phyloP scores from a whole-genome alignment of 202 grass and related monocot genomes.

The Hordeum pubiflorum region DNA sequence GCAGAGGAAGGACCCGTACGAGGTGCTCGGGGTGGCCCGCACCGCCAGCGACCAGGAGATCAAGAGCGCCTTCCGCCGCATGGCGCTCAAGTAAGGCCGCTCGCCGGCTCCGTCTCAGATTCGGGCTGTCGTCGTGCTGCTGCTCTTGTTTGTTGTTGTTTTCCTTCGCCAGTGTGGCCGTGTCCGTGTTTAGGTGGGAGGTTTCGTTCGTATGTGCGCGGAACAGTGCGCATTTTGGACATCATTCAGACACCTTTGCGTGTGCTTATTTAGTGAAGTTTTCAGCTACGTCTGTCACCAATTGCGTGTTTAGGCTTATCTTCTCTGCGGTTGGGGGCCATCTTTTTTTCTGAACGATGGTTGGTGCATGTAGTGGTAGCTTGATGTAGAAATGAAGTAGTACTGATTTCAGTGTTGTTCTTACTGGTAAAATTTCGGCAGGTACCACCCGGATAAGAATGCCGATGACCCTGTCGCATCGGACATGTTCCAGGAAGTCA shows the following conservation, averaged over 20 bases:
- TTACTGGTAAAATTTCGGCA: slow-evolving; percentile 17
- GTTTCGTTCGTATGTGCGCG: not conserved
- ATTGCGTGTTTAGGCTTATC: not conserved
- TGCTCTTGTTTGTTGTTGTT: not conserved
- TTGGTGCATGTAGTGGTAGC: not conserved
- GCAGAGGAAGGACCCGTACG: slow-evolving; percentile 82
- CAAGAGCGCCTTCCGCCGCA: slow-evolving; percentile 88
- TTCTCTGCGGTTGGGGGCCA: not conserved
- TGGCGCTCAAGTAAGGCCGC: slow-evolving; percentile 84
- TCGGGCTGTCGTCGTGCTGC: not conserved
- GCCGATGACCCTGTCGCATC: slow-evolving; percentile 78
- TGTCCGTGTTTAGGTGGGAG: not conserved
- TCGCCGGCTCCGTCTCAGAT: slow-evolving; percentile 14
- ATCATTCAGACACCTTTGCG: not conserved
- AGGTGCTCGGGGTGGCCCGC: slow-evolving; percentile 75
- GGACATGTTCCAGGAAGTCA: slow-evolving; percentile 89
- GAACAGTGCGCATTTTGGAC: not conserved
- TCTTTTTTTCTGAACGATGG: not conserved
- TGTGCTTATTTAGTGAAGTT: not conserved
- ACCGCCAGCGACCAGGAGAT: slow-evolving; percentile 92
- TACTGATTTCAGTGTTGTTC: not conserved
- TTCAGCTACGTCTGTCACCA: not conserved
- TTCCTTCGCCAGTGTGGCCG: not conserved
- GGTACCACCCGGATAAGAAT: slow-evolving; percentile 98
- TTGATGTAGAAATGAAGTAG: not conserved